phyloP scores from a whole-genome alignment of 345 rosid genomes.

The Brassica juncea region DNA sequence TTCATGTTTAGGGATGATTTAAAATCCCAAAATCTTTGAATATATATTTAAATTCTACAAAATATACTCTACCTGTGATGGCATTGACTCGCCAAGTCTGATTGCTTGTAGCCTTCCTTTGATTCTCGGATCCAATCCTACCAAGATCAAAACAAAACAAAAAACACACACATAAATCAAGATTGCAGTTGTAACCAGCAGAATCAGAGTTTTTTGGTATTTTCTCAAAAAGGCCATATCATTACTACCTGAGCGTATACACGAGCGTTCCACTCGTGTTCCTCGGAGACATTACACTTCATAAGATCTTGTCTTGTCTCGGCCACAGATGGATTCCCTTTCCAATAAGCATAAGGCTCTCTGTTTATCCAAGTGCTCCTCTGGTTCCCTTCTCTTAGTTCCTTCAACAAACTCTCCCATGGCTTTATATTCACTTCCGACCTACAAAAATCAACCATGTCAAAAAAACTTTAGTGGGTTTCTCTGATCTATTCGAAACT shows the following conservation, averaged over 20 bases:
- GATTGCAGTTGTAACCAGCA: constrained; percentile 2
- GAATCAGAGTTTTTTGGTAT: background rate
- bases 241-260: constrained; percentile 61
- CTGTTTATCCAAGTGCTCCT: constrained; percentile 58
- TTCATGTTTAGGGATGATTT: background rate
- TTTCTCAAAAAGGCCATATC: background rate
- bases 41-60: background rate
- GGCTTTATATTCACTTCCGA: constrained; percentile 74
- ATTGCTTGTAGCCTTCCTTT: constrained; percentile 69
- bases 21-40: background rate
- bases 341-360: constrained; percentile 86
- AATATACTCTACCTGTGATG: constrained; percentile 52
- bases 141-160: background rate
- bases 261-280: constrained; percentile 91
- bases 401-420: constrained; percentile 59
- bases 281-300: constrained; percentile 65
- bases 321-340: constrained; percentile 84
- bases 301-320: constrained; percentile 66
- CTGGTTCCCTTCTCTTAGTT: constrained; percentile 56
- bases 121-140: constrained; percentile 81
- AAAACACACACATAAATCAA: background rate
- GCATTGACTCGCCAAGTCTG: constrained; percentile 80
- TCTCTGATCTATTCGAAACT: background rate
- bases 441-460: constrained; percentile 42
- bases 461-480: background rate